A percentile compares a stretch with the other conserved stretches of the same genome.
Evolutionary conservation across 1,284 basidiomycete genomes (phyloP).

Genomic region (Takashimella koratensis): DNA sequence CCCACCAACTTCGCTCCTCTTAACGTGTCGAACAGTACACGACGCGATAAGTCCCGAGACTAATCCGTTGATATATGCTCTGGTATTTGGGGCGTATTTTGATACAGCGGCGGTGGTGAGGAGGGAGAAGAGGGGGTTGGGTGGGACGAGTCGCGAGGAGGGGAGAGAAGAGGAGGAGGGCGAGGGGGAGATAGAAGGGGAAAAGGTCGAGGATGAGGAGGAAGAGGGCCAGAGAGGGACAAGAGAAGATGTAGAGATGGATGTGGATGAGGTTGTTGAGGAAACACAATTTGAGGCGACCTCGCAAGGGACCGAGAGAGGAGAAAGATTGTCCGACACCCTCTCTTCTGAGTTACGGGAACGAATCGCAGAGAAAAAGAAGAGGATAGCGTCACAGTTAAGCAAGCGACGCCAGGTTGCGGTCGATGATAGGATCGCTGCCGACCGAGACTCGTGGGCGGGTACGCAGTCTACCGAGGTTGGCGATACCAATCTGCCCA

Average conservation of each 20-base stretch:
- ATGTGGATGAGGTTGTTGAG: conserved; percentile 1
- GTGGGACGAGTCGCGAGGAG: conserved; percentile 4
- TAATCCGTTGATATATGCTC: conserved; percentile 60
- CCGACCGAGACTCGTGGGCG: too few species aligned
- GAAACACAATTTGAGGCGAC: too few species aligned
- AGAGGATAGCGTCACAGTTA: background rate
- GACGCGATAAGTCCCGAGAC: conserved; percentile 45
- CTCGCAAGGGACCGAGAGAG: too few species aligned
- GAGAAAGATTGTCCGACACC: too few species aligned
- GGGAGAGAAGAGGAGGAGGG: background rate
- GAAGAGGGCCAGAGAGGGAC: background rate
- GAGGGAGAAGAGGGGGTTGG: conserved; percentile 58
- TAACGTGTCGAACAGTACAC: conserved; percentile 53
- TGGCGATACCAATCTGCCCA: too few species aligned
- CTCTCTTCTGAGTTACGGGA: background rate
- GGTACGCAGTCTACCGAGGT: too few species aligned
- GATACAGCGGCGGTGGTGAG: conserved; percentile 59
- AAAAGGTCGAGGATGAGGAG: background rate
- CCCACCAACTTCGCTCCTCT: conserved; percentile 53
- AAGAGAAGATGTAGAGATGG: background rate
- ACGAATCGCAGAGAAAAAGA: background rate
- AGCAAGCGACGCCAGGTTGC: background rate
- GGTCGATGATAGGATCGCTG: too few species aligned
- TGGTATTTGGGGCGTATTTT: conserved; percentile 61
- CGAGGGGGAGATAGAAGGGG: background rate